Conservation (phyloP, 2,329 filamentous ascomycete genomes). For the Escovopsis sp. region DNA sequence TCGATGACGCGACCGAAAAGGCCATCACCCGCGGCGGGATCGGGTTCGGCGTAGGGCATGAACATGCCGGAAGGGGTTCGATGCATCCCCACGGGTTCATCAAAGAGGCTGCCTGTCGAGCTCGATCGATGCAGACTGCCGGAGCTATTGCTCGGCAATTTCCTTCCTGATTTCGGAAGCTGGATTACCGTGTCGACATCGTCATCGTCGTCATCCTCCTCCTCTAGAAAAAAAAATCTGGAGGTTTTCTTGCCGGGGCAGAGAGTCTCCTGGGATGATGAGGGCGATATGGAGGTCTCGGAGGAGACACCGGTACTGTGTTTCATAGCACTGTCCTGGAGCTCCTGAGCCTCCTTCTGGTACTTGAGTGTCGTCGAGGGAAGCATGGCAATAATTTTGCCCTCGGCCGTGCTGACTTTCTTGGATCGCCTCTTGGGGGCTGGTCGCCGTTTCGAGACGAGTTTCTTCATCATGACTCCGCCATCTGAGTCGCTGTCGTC, state of each 20-base stretch:
- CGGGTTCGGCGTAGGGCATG: conserved; percentile 71
- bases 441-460: conserved; percentile 39
- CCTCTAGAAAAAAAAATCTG: conserved; percentile 45
- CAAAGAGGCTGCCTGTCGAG: conserved; percentile 34
- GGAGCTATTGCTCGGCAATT: conserved; percentile 12
- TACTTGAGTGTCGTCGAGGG: conserved; percentile 82
- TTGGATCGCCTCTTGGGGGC: conserved; percentile 27
- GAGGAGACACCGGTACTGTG: conserved; percentile 35
- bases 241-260: conserved; percentile 53
- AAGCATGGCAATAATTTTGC: conserved; percentile 76
- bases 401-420: conserved; percentile 39
- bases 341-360: conserved; percentile 59
- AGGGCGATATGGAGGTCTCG: conserved; percentile 48
- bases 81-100: conserved; percentile 48
- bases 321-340: conserved; percentile 46
- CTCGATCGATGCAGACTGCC: conserved; percentile 29
- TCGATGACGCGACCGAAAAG: conserved; percentile 70
- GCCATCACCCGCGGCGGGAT: conserved; percentile 43
- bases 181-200: conserved; percentile 26
- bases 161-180: conserved; percentile 18
- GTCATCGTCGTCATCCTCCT: conserved; percentile 28
- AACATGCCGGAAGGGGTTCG: conserved; percentile 81
- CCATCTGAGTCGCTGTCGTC: conserved; percentile 61
- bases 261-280: conserved; percentile 70
- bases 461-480: conserved; percentile 68